Percentiles rank a stretch among this genome's conserved stretches.
Conservation (phyloP, 768 basidiomycete genomes). For the Phanerochaete sordida region DNA sequence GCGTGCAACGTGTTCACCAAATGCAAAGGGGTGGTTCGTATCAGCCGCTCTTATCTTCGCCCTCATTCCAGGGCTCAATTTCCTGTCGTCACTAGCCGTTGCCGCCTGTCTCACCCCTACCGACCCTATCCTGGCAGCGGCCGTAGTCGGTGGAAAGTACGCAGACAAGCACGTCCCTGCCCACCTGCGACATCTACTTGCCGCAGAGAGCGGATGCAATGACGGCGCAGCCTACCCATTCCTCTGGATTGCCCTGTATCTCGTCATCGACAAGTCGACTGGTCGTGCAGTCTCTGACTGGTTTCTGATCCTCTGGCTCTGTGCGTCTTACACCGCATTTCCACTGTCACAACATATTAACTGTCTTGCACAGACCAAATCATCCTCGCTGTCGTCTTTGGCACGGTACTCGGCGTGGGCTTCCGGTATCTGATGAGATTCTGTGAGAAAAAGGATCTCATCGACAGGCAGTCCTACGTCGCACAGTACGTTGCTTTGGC, state of each 20-base stretch:
- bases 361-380: conserved; percentile 62
- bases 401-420: conserved; percentile 66
- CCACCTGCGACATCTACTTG: conserved; percentile 64
- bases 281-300: conserved; percentile 77
- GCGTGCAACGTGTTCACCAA: conserved; percentile 1
- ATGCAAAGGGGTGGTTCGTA: conserved; percentile 86
- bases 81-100: conserved; percentile 85
- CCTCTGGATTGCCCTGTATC: conserved; percentile 84
- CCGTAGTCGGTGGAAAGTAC: conserved; percentile 93
- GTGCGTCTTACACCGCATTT: conserved; percentile 39
- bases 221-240: conserved; percentile 98
- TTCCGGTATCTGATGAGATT: conserved; percentile 94
- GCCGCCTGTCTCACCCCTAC: conserved; percentile 94
- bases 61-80: conserved; percentile 84
- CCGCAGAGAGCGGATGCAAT: conserved; percentile 87
- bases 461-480: conserved; percentile 92
- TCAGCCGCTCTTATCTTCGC: conserved; percentile 90
- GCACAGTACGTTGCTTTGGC: conserved; percentile 88
- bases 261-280: conserved; percentile 64
- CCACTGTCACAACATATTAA: conserved; percentile 6
- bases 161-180: conserved; percentile 96
- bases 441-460: conserved; percentile 79
- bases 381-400: conserved; percentile 69
- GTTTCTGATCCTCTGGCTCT: conserved; percentile 85
- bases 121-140: conserved; percentile 90